Conservation (phyloP, 164 flowering plant species). For the Aristolochia californica region DNA sequence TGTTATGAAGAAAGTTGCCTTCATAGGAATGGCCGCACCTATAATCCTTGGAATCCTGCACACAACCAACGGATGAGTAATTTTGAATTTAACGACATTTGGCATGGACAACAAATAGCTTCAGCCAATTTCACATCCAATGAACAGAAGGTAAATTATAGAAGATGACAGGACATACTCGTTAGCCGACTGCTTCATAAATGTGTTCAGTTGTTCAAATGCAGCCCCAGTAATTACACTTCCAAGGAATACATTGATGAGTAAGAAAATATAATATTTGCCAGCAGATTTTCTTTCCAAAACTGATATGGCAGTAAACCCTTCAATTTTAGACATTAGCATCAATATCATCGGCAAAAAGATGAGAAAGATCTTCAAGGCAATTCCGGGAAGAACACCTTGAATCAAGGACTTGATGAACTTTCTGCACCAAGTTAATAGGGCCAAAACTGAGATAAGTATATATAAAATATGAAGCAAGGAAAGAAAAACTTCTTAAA, state of each 20-base stretch:
- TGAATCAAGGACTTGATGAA: slow-evolving; percentile 59
- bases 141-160: background rate
- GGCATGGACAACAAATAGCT: background rate
- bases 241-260: slow-evolving; percentile 83
- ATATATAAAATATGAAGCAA: background rate
- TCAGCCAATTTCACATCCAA: background rate
- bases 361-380: slow-evolving; percentile 71
- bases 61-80: background rate
- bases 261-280: slow-evolving; percentile 57
- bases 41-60: slow-evolving; percentile 70
- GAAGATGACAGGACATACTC: slow-evolving; percentile 37
- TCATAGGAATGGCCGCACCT: slow-evolving; percentile 83
- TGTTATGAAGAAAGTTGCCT: slow-evolving; percentile 91
- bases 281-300: slow-evolving; percentile 78
- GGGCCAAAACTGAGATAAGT: background rate
- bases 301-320: slow-evolving; percentile 43
- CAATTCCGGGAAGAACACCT: slow-evolving; percentile 90
- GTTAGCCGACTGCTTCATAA: slow-evolving; percentile 66
- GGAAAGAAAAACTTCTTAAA: background rate
- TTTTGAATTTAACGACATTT: background rate
- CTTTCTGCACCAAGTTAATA: slow-evolving; percentile 31
- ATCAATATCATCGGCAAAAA: slow-evolving; percentile 69
- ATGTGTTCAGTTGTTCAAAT: slow-evolving; percentile 60
- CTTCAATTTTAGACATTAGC: slow-evolving; percentile 91
- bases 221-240: slow-evolving; percentile 84